These are phyloP conservation scores for Toxoplasma gondii DNA, from an alignment of 169 alveolate species.

Conservation along the genomic window DNA sequence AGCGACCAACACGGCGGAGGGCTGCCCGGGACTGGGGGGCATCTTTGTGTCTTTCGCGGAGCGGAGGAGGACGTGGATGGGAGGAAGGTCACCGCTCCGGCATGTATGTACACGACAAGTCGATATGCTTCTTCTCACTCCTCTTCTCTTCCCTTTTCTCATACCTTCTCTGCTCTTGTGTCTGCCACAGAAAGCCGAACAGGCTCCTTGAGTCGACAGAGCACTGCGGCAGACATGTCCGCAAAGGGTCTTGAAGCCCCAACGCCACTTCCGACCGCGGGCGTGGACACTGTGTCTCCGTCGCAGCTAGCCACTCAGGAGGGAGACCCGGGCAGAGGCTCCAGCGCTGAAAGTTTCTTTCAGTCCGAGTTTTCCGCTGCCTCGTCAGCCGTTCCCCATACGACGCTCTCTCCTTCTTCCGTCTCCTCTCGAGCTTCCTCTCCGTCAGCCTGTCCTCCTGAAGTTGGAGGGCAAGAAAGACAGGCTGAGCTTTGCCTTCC, in stretches of 20 bases:
- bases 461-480: too few relatives aligned
- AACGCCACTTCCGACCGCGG: too few relatives aligned
- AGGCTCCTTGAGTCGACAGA: neutral
- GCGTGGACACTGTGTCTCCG: neutral
- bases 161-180: neutral
- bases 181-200: neutral
- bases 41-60: too few relatives aligned
- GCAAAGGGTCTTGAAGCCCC: neutral
- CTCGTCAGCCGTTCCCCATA: neutral
- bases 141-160: neutral
- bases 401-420: neutral
- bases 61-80: neutral
- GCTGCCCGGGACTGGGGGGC: too few relatives aligned
- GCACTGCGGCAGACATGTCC: neutral
- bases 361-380: neutral
- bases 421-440: neutral
- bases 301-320: neutral
- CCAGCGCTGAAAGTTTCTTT: neutral
- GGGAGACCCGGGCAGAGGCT: too few relatives aligned
- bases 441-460: neutral
- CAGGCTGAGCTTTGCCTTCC: too few relatives aligned
- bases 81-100: neutral
- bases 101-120: neutral
- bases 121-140: neutral
- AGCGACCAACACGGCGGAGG: neutral